These are phyloP conservation scores for Phialophora tarda DNA, from an alignment of 2,329 filamentous ascomycete genomes.

Conservation along the genomic window DNA sequence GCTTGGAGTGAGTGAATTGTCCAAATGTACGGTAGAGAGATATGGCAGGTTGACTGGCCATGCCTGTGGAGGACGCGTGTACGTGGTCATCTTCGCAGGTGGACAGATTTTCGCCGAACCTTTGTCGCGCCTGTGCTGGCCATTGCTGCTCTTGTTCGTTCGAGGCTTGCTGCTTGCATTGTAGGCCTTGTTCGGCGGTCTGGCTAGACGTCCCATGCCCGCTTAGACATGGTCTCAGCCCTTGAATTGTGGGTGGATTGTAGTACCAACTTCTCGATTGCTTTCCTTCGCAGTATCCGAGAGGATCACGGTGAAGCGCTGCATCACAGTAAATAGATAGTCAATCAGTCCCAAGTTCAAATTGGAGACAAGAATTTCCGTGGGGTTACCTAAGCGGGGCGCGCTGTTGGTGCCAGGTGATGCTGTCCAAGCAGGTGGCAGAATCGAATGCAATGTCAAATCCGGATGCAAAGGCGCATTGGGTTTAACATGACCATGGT, in stretches of 20 bases:
- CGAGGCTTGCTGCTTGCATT: background rate
- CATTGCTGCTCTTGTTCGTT: background rate
- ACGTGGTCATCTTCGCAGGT: slow-evolving; percentile 3
- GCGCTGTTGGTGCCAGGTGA: background rate
- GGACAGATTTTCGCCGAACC: background rate
- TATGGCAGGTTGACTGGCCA: slow-evolving; percentile 3
- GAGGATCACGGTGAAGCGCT: background rate
- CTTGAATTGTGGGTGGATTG: background rate
- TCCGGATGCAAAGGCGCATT: background rate
- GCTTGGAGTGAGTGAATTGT: slow-evolving; percentile 3
- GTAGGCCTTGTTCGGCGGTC: background rate
- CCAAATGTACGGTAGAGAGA: slow-evolving; percentile 5
- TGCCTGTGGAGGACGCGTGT: slow-evolving; percentile 2
- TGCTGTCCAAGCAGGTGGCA: background rate
- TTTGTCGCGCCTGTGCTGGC: background rate
- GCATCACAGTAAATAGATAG: background rate
- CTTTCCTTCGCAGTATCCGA: background rate
- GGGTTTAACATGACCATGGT: background rate
- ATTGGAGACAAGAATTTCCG: background rate
- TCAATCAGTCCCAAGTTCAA: background rate
- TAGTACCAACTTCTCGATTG: background rate
- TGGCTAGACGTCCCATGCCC: slow-evolving; percentile 5
- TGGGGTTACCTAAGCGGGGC: background rate
- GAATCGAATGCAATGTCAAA: background rate
- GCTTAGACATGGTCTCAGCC: background rate